A percentile compares a stretch with the other conserved stretches of the same genome.
Conservation (phyloP, 2,329 filamentous ascomycete species). For the Leptographium galeiforme region DNA sequence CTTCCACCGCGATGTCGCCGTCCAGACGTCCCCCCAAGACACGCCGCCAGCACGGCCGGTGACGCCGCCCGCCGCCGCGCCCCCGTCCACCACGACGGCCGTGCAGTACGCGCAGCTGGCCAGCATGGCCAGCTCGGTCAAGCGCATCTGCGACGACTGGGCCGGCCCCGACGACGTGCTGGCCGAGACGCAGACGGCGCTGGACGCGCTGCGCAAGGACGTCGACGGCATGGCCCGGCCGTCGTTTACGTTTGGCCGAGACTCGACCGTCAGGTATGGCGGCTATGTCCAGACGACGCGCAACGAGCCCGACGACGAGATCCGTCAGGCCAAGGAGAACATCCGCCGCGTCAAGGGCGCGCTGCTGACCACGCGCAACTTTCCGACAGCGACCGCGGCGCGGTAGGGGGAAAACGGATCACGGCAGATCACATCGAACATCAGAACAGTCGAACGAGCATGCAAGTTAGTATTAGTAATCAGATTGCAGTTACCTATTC, state of each 20-base stretch:
- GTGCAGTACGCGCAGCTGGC: neutral
- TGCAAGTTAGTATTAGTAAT: no score
- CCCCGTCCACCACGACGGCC: neutral
- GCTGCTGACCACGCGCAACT: conserved; percentile 60
- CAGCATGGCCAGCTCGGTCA: conserved; percentile 11
- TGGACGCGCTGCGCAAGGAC: conserved; percentile 51
- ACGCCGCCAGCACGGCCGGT: conserved; percentile 9
- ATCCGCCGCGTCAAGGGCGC: conserved; percentile 71
- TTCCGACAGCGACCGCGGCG: conserved; percentile 34
- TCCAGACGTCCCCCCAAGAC: conserved; percentile 52
- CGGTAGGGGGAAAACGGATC: neutral
- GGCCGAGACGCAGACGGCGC: conserved; percentile 32
- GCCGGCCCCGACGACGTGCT: neutral
- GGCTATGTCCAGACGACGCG: conserved; percentile 27
- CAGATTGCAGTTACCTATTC: no score
- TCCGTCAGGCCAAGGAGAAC: conserved; percentile 58
- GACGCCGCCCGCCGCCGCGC: neutral
- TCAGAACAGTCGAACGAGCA: no score
- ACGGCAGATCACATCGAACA: no score
- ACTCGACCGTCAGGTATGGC: conserved; percentile 30
- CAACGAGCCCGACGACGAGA: conserved; percentile 53
- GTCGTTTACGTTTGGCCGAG: conserved; percentile 13
- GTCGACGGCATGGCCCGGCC: conserved; percentile 41
- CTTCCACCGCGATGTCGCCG: conserved; percentile 69
- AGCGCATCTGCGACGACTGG: conserved; percentile 4